Conservation (phyloP, 352 stramenopile genomes). For the Detonula confervacea region DNA sequence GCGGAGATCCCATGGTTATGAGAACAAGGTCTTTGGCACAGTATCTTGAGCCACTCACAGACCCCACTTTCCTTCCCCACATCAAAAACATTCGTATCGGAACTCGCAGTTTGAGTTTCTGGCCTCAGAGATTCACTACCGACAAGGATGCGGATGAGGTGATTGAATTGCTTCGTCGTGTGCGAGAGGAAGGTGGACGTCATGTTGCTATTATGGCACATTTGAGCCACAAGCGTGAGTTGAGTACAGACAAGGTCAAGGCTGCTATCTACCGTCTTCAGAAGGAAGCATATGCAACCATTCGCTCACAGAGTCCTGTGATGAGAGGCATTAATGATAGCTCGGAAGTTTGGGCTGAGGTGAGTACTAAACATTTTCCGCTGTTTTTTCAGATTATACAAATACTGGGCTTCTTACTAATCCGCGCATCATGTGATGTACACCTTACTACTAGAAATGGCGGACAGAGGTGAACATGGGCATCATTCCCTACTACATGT, state of each 20-base stretch:
- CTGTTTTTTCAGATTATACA: no score
- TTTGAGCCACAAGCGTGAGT: conserved; percentile 59
- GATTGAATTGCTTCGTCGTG: conserved; percentile 57
- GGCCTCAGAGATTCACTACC: conserved; percentile 73
- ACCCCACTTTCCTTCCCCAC: conserved; percentile 67
- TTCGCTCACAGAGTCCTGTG: conserved; percentile 70
- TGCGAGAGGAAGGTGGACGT: conserved; percentile 56
- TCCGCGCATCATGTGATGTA: no score
- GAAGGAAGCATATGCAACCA: conserved; percentile 60
- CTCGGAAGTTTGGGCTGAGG: conserved; percentile 57
- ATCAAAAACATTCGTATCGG: conserved; percentile 75
- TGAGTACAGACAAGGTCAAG: conserved; percentile 56
- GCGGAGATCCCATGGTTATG: conserved; percentile 77
- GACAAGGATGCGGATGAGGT: conserved; percentile 70
- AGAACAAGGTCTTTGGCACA: conserved; percentile 59
- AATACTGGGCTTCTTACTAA: no score
- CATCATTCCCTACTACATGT: conserved; percentile 80
- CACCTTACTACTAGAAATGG: conserved; percentile 60
- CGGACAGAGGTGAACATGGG: conserved; percentile 61
- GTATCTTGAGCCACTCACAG: conserved; percentile 68
- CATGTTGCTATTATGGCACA: conserved; percentile 76
- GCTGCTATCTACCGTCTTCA: conserved; percentile 60
- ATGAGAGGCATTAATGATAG: conserved; percentile 74
- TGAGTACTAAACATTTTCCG: not conserved
- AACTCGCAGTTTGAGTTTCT: conserved; percentile 68